These are phyloP conservation scores for Tricholoma flavovirens DNA, from an alignment of 768 basidiomycete species.

Conservation along the genomic window DNA sequence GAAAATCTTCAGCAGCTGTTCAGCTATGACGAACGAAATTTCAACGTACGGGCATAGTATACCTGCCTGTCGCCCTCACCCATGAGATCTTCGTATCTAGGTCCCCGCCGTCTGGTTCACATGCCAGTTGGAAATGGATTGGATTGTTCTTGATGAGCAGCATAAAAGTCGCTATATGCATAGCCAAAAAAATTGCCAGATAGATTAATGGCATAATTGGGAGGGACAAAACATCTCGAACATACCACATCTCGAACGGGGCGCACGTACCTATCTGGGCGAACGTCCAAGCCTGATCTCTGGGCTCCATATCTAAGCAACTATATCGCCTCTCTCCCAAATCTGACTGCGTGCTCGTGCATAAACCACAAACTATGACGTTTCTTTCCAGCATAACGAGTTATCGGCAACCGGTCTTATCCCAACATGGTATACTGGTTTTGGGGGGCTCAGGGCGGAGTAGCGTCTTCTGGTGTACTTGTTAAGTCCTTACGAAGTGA, in stretches of 20 bases:
- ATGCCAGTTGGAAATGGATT: neutral
- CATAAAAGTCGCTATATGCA: neutral
- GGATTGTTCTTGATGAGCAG: neutral
- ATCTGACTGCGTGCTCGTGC: neutral
- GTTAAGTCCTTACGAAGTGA: too few relatives aligned
- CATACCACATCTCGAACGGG: neutral
- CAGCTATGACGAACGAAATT: neutral
- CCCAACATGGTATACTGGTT: too few relatives aligned
- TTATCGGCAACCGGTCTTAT: too few relatives aligned
- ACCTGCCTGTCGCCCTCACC: neutral
- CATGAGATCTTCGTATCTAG: neutral
- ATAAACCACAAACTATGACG: neutral
- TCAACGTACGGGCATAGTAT: neutral
- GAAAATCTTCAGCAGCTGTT: too few relatives aligned
- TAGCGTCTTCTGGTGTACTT: too few relatives aligned
- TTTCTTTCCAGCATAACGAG: neutral
- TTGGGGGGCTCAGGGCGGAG: neutral
- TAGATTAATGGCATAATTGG: neutral
- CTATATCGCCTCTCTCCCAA: neutral
- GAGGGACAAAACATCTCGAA: neutral
- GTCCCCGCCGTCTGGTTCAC: neutral
- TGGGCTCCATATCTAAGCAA: neutral
- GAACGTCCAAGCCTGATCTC: neutral
- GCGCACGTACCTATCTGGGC: neutral
- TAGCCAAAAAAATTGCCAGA: neutral